Evolutionary conservation across 306 rosid genomes (phyloP), one percentile per base, ranked within the genome.

Genomic region (Inga leiocalycina): DNA sequence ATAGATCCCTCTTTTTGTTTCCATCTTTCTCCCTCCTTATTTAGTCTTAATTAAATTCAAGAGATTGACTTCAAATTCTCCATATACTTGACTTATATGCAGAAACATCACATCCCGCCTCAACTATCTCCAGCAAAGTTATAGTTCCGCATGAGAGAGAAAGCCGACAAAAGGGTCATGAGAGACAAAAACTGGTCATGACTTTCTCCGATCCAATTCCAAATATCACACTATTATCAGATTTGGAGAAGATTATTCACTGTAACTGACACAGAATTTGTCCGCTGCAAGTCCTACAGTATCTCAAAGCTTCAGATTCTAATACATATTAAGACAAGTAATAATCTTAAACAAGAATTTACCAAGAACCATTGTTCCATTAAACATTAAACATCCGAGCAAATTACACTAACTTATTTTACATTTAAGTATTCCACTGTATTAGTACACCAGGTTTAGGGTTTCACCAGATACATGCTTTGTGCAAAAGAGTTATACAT

Each of bases 211-310:
- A 62, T 24, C 37, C 35, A 10, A 22, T 27, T 12, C 19, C 19
- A 77, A 69, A 32, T 75, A 75, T 48, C 80, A 73, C 76, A 70
- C n/a, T 30, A 30, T 71, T 16, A 84, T 86, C 95, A 93, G 96
- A 92, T 93, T 82, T 96, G 99, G 77, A 96, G 98, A 87, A 96
- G 98, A 89, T 96, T 96, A 92, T 96, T 96, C 90, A 96, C 94
- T 83, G 99, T 96, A 72, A 91, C 97, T 7, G 94, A 78, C 6
- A 89, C 99, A 32, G 97, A 93, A 89, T 92, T 93, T 22, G 99
- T 96, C 54, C 92, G 86, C 91, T 93, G 98, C 90, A 96, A 90
- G 88, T 96, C 99, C 98, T 96, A 93, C 89, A 84, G 37, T 81
- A 76, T 75, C 67, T 75, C 71, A 27, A 27, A 27, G 82, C 83